These are phyloP conservation scores for Rubus idaeus DNA, from an alignment of 306 rosid genomes.

Conservation along the genomic window DNA sequence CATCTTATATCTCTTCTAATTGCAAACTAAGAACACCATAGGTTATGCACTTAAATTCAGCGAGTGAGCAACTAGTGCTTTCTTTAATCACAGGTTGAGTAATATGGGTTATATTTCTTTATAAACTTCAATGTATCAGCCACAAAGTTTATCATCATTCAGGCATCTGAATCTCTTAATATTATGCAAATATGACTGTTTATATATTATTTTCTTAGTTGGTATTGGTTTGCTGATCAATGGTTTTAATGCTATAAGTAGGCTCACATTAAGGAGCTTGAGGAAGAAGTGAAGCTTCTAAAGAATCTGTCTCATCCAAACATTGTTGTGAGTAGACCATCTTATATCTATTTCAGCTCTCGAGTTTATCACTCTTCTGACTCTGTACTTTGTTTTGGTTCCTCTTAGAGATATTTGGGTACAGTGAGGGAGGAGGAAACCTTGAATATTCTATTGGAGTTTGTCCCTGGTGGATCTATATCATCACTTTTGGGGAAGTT, in stretches of 20 bases:
- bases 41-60: background rate
- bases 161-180: background rate
- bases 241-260: constrained; percentile 41
- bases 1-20: background rate
- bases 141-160: background rate
- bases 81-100: background rate
- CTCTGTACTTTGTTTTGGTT: constrained; percentile 27
- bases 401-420: constrained; percentile 85
- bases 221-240: constrained; percentile 11
- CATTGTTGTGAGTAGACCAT: constrained; percentile 82
- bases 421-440: constrained; percentile 92
- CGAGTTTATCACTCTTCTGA: constrained; percentile 30
- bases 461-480: constrained; percentile 99
- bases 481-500: constrained; percentile 97
- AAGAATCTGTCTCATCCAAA: constrained; percentile 93
- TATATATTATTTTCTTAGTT: constrained; percentile 3
- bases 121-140: background rate
- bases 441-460: constrained; percentile 85
- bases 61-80: background rate
- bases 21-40: background rate
- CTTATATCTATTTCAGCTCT: constrained; percentile 24
- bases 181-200: background rate
- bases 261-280: constrained; percentile 96
- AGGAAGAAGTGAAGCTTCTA: constrained; percentile 97
- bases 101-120: background rate